Evolutionary conservation across 139 green algal species (phyloP).

Genomic region (Monoraphidium neglectum): DNA sequence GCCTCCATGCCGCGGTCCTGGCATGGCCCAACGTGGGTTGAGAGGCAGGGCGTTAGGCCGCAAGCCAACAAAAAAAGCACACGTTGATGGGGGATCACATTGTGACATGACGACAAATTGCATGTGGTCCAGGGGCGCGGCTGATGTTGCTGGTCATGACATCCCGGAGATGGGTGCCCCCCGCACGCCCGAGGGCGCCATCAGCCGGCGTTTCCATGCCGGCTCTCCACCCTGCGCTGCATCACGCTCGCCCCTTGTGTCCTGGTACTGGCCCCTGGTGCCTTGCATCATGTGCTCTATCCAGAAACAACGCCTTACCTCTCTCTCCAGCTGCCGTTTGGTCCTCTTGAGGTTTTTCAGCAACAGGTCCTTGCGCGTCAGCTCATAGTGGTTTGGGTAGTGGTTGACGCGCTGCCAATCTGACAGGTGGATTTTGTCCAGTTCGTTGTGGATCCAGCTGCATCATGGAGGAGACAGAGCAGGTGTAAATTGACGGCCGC

Average conservation of each 20-base stretch:
- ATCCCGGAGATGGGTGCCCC: too few relatives aligned
- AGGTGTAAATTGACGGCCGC: too few relatives aligned
- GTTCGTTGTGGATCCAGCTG: slow-evolving; percentile 67
- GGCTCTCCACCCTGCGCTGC: not conserved
- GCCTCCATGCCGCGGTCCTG: slow-evolving; percentile 53
- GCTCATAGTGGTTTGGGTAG: slow-evolving; percentile 88
- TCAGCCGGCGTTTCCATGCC: too few relatives aligned
- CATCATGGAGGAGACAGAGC: too few relatives aligned
- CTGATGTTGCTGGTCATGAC: too few relatives aligned
- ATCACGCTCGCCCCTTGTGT: not conserved
- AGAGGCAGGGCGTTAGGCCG: too few relatives aligned
- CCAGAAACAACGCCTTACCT: slow-evolving; percentile 24
- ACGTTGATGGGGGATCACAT: too few relatives aligned
- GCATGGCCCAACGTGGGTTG: too few relatives aligned
- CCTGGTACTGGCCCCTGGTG: not conserved
- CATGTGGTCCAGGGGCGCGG: too few relatives aligned
- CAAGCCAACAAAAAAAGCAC: too few relatives aligned
- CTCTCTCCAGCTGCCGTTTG: slow-evolving; percentile 56
- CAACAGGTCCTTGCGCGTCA: slow-evolving; percentile 87
- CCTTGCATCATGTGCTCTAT: not conserved
- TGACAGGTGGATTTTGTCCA: slow-evolving; percentile 62
- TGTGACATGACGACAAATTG: too few relatives aligned
- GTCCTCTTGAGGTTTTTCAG: slow-evolving; percentile 87
- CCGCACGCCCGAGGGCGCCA: too few relatives aligned
- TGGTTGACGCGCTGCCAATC: slow-evolving; percentile 88